Evolutionary conservation across 768 basidiomycete genomes (phyloP).

Genomic region (Hortiboletus flavorubellus): DNA sequence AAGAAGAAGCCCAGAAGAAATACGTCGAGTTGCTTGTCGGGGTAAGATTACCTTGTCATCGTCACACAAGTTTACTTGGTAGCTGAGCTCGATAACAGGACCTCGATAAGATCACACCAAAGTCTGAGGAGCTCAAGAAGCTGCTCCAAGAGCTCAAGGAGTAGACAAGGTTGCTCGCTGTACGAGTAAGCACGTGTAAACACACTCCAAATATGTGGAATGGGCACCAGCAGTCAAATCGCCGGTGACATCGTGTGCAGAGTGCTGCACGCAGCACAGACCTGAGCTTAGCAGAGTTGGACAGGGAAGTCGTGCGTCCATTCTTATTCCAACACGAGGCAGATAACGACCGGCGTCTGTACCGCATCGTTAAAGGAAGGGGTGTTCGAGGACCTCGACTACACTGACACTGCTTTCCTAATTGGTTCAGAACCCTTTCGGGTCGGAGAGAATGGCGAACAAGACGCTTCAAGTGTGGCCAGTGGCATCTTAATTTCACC

Average conservation of each 20-base stretch:
- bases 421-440: conserved; percentile 12
- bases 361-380: not conserved
- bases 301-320: not conserved
- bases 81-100: conserved; percentile 39
- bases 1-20: conserved; percentile 65
- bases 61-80: not conserved
- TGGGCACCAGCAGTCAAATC: not conserved
- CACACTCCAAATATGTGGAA: not conserved
- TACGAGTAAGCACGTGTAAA: conserved; percentile 8
- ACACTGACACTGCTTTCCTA: conserved; percentile 6
- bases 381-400: conserved; percentile 20
- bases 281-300: not conserved
- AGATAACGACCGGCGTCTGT: conserved; percentile 30
- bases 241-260: conserved; percentile 9
- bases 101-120: conserved; percentile 44
- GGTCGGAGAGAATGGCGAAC: not conserved
- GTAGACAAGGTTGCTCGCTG: conserved; percentile 10
- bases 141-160: conserved; percentile 60
- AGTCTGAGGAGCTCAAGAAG: conserved; percentile 49
- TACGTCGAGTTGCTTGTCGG: conserved; percentile 76
- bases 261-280: not conserved
- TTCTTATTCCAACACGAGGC: conserved; percentile 22
- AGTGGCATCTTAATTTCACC: not conserved
- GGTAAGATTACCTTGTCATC: conserved; percentile 41
- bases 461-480: too few relatives aligned